Evolutionary conservation across 1,284 basidiomycete genomes (phyloP), one percentile per base, ranked within the genome.

Genomic region (Sphaerobolus stellatus): DNA sequence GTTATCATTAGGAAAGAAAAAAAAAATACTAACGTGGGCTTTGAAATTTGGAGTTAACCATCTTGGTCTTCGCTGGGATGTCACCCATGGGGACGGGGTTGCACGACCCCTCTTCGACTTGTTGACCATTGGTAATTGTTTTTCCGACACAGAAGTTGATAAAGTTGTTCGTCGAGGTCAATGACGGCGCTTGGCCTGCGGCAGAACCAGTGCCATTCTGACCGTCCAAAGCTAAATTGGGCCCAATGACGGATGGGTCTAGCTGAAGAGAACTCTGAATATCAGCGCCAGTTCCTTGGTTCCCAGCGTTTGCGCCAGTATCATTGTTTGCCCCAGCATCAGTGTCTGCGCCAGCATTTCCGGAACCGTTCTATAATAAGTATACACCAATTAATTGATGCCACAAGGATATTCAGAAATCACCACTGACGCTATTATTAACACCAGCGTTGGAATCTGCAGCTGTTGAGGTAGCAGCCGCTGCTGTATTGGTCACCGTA

Each of bases 71-170:
- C 44, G 59, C 47, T 6, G 59, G 50, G 52, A 64, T 62, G 14
- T 56, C 51, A 24, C 63, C 65, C 56, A 68, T 66, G 2, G 62
- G 62, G n/a, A 63, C 61, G 3, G 63, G 62, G 57, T 69, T 71
- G 63, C 69, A 71, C 30, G 64, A 68, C 6, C 71, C 68, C n/a
- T 62, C 64, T 29, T 58, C 62, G 58, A 69, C 57, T 48, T 68
- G 64, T 38, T 61, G 48, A 50, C 68, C 59, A 52, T 65, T 60
- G 2, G 64, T 68, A 2, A 66, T 58, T 16, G 68, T 62, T 31
- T 65, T 62, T 16, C 58, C 57, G 5, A 61, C 36, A 48, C 67
- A 68, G 40, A 61, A 63, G 59, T 68, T 68, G 62, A 68, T 67
- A 59, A 62, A 65, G 56, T 67, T 67, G 59, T 67, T 67, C 16